Percentiles rank a stretch among this genome's conserved stretches.
phyloP scores from a whole-genome alignment of 176 grass and related monocot genomes.

The Cenchrus americanus region DNA sequence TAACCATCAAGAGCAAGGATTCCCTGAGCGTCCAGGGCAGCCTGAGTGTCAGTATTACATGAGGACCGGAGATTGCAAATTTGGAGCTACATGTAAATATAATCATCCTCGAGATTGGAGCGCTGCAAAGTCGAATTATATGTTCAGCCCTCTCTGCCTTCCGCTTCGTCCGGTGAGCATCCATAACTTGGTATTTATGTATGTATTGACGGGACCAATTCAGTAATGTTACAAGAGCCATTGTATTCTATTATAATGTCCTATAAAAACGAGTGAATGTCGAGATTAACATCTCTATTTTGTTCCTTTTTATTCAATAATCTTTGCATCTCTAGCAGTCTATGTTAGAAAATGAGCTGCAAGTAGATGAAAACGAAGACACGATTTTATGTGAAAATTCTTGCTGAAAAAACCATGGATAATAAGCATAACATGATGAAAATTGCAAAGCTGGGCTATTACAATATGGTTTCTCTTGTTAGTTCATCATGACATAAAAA shows the following conservation, averaged over 20 bases:
- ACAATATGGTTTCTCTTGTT: neutral
- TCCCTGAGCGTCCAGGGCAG: constrained; percentile 76
- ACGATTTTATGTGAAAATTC: neutral
- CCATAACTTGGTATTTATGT: constrained; percentile 15
- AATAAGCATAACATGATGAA: neutral
- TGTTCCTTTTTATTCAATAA: neutral
- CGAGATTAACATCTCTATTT: constrained; percentile 2
- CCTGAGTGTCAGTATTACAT: constrained; percentile 82
- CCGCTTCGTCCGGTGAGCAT: constrained; percentile 78
- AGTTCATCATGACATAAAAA: neutral
- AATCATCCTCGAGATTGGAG: constrained; percentile 76
- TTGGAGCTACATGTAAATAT: constrained; percentile 79
- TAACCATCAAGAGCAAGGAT: constrained; percentile 66
- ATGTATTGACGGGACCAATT: constrained; percentile 26
- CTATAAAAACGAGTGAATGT: constrained; percentile 4
- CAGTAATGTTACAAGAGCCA: neutral
- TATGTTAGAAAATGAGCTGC: neutral
- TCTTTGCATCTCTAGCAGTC: neutral
- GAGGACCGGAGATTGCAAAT: constrained; percentile 85
- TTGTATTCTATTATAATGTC: neutral
- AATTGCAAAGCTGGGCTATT: no score
- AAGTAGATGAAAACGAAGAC: neutral
- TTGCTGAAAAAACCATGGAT: neutral
- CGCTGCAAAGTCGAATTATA: constrained; percentile 53
- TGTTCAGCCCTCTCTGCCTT: constrained; percentile 61